Evolutionary conservation across 1,284 basidiomycete genomes (phyloP).

Genomic region (Acaromyces ingoldii): DNA sequence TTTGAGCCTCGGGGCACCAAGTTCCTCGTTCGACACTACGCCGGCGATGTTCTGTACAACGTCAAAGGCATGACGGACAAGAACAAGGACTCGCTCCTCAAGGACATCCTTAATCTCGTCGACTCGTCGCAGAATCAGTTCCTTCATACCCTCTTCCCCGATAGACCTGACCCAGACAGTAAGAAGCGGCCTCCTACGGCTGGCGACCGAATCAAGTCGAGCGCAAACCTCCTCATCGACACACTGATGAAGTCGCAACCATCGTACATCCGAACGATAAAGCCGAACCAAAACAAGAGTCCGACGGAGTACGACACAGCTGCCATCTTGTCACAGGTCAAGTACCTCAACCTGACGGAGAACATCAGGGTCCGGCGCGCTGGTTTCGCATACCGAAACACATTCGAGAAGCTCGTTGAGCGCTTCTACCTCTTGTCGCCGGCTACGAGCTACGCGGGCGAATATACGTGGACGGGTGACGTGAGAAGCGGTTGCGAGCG

Average conservation of each 20-base stretch:
- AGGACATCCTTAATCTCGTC: slow-evolving; percentile 88
- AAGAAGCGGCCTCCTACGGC: slow-evolving; percentile 98
- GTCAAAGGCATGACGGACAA: slow-evolving; percentile 98
- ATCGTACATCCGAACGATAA: slow-evolving; percentile 98
- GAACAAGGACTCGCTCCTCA: slow-evolving; percentile 95
- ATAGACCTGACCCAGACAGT: slow-evolving; percentile 88
- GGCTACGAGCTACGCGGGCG: slow-evolving; percentile 92
- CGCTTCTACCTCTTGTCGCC: slow-evolving; percentile 91
- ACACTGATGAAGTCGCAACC: slow-evolving; percentile 94
- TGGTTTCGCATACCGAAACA: slow-evolving; percentile 94
- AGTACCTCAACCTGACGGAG: slow-evolving; percentile 89
- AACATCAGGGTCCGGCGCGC: slow-evolving; percentile 96
- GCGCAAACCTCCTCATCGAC: slow-evolving; percentile 86
- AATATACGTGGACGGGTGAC: slow-evolving; percentile 95
- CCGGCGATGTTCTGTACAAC: slow-evolving; percentile 98
- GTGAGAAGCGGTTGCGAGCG: slow-evolving; percentile 84
- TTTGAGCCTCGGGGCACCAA: slow-evolving; percentile 61
- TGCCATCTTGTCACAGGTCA: slow-evolving; percentile 95
- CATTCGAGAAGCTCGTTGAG: slow-evolving; percentile 93
- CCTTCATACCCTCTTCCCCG: slow-evolving; percentile 83
- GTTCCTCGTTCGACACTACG: slow-evolving; percentile 66
- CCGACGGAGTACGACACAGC: slow-evolving; percentile 86
- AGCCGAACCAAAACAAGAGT: slow-evolving; percentile 96
- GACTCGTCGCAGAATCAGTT: slow-evolving; percentile 58
- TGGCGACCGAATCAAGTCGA: slow-evolving; percentile 91